phyloP scores from a whole-genome alignment of 495 filamentous ascomycete genomes.

The Penicillium pulvis region DNA sequence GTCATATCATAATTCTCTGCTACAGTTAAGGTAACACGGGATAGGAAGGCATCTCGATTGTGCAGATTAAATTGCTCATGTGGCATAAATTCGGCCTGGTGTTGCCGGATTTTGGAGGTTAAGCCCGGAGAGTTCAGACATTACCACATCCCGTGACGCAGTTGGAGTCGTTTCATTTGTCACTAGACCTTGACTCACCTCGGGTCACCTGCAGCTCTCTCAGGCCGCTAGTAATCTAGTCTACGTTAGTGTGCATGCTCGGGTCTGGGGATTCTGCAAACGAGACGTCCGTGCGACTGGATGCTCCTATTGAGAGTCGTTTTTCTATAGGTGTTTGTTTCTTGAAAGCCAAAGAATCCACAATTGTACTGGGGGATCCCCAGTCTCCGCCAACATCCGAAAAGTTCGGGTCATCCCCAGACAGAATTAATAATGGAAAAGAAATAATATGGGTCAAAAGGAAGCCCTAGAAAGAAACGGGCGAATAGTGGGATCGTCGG shows the following conservation, averaged over 20 bases:
- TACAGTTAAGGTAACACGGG: background rate
- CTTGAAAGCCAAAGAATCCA: background rate
- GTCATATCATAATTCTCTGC: background rate
- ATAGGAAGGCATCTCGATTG: background rate
- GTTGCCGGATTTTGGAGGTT: background rate
- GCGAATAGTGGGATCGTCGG: constrained; percentile 15
- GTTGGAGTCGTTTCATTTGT: constrained; percentile 27
- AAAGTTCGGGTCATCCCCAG: background rate
- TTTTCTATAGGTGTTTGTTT: background rate
- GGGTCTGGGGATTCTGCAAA: constrained; percentile 35
- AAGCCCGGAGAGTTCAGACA: background rate
- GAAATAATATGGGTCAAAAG: background rate
- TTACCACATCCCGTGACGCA: constrained; percentile 9
- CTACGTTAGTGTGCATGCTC: constrained; percentile 22
- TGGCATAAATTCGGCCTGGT: background rate
- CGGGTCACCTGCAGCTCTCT: constrained; percentile 34
- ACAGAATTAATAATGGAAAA: background rate
- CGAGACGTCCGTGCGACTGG: constrained; percentile 32
- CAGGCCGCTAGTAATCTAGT: constrained; percentile 27
- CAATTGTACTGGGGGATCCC: background rate
- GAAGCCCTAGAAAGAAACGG: constrained; percentile 5
- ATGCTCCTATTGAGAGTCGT: background rate
- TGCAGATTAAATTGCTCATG: constrained; percentile 5
- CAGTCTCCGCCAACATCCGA: constrained; percentile 17
- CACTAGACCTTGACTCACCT: constrained; percentile 26